Evolutionary conservation across 2,329 filamentous ascomycete species (phyloP).

Genomic region (Colletotrichum horii): DNA sequence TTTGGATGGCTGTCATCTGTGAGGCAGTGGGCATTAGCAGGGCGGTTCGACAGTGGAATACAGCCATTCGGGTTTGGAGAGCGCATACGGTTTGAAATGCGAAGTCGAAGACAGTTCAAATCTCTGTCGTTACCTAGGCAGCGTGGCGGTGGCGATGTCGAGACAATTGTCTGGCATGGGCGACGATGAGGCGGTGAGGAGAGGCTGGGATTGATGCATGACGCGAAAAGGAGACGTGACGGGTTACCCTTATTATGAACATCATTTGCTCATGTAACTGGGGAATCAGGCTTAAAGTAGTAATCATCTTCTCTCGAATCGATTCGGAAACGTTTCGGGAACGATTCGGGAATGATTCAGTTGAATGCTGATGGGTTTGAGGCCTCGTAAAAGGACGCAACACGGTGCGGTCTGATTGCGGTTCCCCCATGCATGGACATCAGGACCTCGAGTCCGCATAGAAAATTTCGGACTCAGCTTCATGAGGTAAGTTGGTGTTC

Average conservation of each 20-base stretch:
- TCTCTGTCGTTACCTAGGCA: background rate
- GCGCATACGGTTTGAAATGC: background rate
- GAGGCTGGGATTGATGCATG: background rate
- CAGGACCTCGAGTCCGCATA: background rate
- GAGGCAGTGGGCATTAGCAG: background rate
- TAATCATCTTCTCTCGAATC: background rate
- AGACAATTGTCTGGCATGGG: background rate
- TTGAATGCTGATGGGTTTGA: background rate
- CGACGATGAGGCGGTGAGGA: background rate
- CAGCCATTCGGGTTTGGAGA: background rate
- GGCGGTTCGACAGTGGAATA: background rate
- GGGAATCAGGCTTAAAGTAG: background rate
- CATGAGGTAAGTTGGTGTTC: background rate
- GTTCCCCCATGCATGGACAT: fast-evolving
- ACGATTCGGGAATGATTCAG: background rate
- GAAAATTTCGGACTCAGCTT: background rate
- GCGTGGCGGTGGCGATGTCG: background rate
- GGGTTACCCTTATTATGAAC: background rate
- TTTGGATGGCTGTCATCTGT: background rate
- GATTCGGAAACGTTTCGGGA: background rate
- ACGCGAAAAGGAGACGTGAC: background rate
- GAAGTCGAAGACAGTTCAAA: background rate
- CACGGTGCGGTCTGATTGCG: background rate
- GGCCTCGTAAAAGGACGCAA: background rate
- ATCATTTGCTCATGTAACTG: background rate